Percentiles rank a stretch among this genome's conserved stretches.
Evolutionary conservation across 352 stramenopile genomes (phyloP).

Genomic region (Pythium aphanidermatum): DNA sequence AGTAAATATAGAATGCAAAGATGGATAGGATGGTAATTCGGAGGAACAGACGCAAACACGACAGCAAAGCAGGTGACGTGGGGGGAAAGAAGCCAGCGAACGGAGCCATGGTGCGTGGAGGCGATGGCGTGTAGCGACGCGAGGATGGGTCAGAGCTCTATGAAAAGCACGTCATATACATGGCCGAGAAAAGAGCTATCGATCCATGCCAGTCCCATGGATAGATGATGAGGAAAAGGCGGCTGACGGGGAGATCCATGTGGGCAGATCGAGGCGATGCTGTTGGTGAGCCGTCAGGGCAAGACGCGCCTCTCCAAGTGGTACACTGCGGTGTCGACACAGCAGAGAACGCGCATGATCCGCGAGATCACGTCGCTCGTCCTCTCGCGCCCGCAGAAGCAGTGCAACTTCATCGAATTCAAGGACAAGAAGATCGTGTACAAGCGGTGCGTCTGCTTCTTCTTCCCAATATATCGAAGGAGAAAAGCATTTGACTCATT

Average conservation of each 20-base stretch:
- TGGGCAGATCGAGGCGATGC: constrained; percentile 84
- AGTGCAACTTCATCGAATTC: constrained; percentile 97
- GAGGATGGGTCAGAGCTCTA: no score
- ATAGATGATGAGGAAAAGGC: constrained; percentile 3
- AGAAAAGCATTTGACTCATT: background rate
- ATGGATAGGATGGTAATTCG: no score
- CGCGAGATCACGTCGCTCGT: constrained; percentile 87
- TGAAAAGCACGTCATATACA: no score
- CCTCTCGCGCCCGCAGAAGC: constrained; percentile 75
- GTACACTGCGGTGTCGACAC: constrained; percentile 72
- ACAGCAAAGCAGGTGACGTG: no score
- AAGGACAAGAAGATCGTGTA: constrained; percentile 98
- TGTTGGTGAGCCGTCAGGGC: constrained; percentile 89
- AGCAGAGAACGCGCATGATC: constrained; percentile 86
- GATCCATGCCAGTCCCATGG: no score
- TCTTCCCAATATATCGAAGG: background rate
- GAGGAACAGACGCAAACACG: no score
- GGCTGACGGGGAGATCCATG: no score
- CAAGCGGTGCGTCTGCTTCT: constrained; percentile 62
- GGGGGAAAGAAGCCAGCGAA: no score
- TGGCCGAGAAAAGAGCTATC: no score
- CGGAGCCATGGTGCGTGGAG: no score
- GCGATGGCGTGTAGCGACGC: no score
- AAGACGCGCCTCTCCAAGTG: constrained; percentile 91
- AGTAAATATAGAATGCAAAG: background rate